Evolutionary conservation across 2,329 filamentous ascomycete species (phyloP).

Genomic region (Phialophora verrucosa): DNA sequence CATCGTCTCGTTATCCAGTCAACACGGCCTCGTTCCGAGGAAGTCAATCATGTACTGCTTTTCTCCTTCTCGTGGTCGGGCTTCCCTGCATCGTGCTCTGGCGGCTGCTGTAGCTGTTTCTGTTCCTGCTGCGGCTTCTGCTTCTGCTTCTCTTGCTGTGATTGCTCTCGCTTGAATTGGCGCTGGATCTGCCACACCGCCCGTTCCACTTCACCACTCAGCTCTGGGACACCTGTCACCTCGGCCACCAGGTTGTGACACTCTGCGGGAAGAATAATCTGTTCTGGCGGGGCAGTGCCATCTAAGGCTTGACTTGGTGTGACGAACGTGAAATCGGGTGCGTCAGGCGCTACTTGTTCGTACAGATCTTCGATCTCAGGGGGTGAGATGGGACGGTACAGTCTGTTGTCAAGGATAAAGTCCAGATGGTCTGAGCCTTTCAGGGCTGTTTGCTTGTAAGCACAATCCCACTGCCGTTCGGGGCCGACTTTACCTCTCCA

Average conservation of each 20-base stretch:
- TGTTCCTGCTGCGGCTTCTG: background rate
- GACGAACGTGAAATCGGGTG: slow-evolving; percentile 43
- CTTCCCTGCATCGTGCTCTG: slow-evolving; percentile 13
- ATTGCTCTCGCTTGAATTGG: slow-evolving; percentile 40
- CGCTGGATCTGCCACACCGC: slow-evolving; percentile 74
- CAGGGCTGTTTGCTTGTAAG: slow-evolving; percentile 60
- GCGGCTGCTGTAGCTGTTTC: slow-evolving; percentile 5
- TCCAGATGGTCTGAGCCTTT: slow-evolving; percentile 83
- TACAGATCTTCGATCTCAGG: slow-evolving; percentile 77
- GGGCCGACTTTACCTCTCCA: slow-evolving; percentile 64
- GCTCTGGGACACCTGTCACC: slow-evolving; percentile 69
- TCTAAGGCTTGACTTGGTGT: slow-evolving; percentile 46
- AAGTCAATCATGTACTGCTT: background rate
- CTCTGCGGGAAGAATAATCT: slow-evolving; percentile 50
- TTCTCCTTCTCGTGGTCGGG: background rate
- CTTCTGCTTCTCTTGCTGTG: slow-evolving; percentile 11
- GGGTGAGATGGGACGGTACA: slow-evolving; percentile 71
- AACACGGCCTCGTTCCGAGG: too few species aligned
- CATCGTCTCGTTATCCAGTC: background rate
- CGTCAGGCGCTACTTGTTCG: slow-evolving; percentile 49
- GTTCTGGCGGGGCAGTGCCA: slow-evolving; percentile 48
- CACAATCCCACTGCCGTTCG: background rate
- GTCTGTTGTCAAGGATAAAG: slow-evolving; percentile 75
- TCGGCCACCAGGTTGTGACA: slow-evolving; percentile 66
- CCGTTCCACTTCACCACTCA: slow-evolving; percentile 74